These are phyloP conservation scores for Solanum aculeatissimum DNA, from an alignment of 305 asterid species.

Conservation along the genomic window DNA sequence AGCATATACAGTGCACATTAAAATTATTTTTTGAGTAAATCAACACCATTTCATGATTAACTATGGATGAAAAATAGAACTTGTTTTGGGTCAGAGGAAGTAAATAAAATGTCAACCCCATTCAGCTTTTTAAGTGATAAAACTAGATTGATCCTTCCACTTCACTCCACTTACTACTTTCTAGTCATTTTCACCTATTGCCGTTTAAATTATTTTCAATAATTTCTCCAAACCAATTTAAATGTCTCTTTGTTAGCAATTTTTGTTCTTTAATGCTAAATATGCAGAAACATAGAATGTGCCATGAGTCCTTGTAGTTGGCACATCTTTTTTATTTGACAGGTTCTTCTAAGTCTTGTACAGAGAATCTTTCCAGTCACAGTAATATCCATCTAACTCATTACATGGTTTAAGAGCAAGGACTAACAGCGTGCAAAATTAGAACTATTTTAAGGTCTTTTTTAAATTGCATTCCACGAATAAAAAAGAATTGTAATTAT, in stretches of 20 bases:
- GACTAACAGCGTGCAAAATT: not conserved
- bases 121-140: not conserved
- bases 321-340: not conserved
- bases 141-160: not conserved
- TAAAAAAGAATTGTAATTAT: not conserved
- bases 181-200: not conserved
- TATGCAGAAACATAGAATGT: not conserved
- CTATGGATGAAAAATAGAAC: not conserved
- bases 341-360: not conserved
- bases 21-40: not conserved
- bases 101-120: not conserved
- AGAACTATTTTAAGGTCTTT: not conserved
- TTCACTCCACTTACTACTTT: not conserved
- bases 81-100: not conserved
- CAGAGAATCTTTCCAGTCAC: not conserved
- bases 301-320: not conserved
- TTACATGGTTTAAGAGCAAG: not conserved
- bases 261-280: not conserved
- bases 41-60: not conserved
- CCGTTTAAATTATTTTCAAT: not conserved
- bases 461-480: not conserved
- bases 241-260: not conserved
- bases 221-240: not conserved
- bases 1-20: not conserved
- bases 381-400: not conserved